Evolutionary conservation across 148 eudicot species (phyloP).

Genomic region (Chenopodium berlandieri): DNA sequence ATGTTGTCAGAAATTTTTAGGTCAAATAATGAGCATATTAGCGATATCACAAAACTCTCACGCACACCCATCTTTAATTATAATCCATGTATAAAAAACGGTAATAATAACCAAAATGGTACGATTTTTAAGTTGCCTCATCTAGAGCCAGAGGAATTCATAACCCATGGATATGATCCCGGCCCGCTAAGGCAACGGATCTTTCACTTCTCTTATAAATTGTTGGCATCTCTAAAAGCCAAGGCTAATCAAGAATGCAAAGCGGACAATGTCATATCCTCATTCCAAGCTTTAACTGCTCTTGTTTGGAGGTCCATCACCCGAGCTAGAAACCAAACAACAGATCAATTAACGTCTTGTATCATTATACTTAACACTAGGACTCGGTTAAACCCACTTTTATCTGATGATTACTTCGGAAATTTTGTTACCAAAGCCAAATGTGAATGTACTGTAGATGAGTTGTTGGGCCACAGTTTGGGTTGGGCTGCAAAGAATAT

Average conservation of each 20-base stretch:
- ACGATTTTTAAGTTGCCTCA: conserved; percentile 4
- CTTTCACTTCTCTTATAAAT: conserved; percentile 15
- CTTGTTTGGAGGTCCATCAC: conserved; percentile 20
- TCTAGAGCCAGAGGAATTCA: background rate
- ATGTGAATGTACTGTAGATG: conserved; percentile 29
- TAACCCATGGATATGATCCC: background rate
- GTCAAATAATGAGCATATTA: background rate
- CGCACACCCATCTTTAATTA: background rate
- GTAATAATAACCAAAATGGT: background rate
- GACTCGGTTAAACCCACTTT: conserved; percentile 44
- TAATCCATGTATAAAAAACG: background rate
- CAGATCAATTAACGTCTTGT: conserved; percentile 44
- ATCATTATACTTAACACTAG: conserved; percentile 57
- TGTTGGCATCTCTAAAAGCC: background rate
- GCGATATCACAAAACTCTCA: background rate
- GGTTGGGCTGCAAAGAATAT: conserved; percentile 47
- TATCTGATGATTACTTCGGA: conserved; percentile 55
- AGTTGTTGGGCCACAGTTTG: conserved; percentile 42
- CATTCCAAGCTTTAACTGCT: conserved; percentile 58
- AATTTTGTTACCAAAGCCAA: conserved; percentile 43
- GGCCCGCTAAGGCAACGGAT: conserved; percentile 14
- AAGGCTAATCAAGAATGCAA: conserved; percentile 31
- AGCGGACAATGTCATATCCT: conserved; percentile 40
- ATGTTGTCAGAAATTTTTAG: conserved; percentile 13
- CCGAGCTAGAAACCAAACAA: conserved; percentile 17